phyloP scores from a whole-genome alignment of 768 basidiomycete species.

The Tylopilus rubrobrunneus region DNA sequence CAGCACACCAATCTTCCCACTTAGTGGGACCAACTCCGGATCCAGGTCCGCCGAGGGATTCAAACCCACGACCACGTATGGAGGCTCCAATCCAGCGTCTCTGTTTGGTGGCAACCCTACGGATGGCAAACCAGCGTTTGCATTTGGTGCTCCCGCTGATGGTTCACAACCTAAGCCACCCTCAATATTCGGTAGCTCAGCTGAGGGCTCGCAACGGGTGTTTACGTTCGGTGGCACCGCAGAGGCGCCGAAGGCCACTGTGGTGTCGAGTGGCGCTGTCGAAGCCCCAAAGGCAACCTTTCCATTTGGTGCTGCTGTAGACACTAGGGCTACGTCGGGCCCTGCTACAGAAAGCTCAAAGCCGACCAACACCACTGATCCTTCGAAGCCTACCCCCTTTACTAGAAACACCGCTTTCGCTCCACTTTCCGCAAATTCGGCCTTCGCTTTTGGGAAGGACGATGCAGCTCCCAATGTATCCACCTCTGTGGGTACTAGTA shows the following conservation, averaged over 20 bases:
- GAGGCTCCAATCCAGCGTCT: conserved; percentile 4
- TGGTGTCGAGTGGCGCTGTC: background rate
- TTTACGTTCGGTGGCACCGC: conserved; percentile 6
- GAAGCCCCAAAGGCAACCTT: background rate
- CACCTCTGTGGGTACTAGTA: conserved; percentile 3
- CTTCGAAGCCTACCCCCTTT: conserved; percentile 1
- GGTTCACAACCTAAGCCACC: conserved; percentile 16
- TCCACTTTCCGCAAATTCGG: conserved; percentile 1
- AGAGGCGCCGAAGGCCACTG: background rate
- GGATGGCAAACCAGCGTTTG: conserved; percentile 13
- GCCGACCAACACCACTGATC: background rate
- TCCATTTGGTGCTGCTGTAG: background rate
- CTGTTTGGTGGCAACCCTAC: conserved; percentile 5
- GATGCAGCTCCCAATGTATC: conserved; percentile 1
- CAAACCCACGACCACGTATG: conserved; percentile 17
- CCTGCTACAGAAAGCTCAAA: background rate
- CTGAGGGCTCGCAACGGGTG: conserved; percentile 7
- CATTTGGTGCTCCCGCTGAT: conserved; percentile 11
- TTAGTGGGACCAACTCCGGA: conserved; percentile 12
- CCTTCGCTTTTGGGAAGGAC: conserved; percentile 20
- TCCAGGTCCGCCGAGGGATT: conserved; percentile 16
- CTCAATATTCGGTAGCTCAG: conserved; percentile 3
- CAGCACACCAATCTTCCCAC: conserved; percentile 16
- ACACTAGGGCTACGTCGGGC: background rate
- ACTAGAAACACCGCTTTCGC: conserved; percentile 9